Evolutionary conservation across 2,329 filamentous ascomycete genomes (phyloP).

Genomic region (Neurospora sp.): DNA sequence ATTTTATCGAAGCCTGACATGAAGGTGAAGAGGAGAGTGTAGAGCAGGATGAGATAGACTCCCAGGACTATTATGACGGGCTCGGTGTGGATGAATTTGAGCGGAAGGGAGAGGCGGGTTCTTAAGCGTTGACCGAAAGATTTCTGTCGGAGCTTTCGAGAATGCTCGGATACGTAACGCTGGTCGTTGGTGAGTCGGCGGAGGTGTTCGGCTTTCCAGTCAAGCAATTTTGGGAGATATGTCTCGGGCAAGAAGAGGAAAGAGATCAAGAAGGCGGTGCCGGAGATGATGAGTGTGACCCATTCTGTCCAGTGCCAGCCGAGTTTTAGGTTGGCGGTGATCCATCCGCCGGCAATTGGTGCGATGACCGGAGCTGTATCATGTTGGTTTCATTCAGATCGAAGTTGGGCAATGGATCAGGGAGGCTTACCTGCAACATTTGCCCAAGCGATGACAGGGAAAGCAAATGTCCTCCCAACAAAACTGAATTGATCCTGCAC

Average conservation of each 20-base stretch:
- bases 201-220: constrained; percentile 33
- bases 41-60: constrained; percentile 37
- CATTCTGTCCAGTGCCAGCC: constrained; percentile 39
- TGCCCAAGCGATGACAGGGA: constrained; percentile 38
- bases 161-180: constrained; percentile 36
- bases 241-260: constrained; percentile 40
- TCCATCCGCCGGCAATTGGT: constrained; percentile 35
- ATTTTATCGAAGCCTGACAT: constrained; percentile 42
- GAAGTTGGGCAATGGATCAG: background rate
- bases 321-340: constrained; percentile 26
- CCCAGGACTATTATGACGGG: constrained; percentile 37
- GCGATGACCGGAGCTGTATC: constrained; percentile 27
- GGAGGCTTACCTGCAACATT: constrained; percentile 25
- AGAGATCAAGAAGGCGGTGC: constrained; percentile 22
- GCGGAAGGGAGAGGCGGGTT: constrained; percentile 30
- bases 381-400: background rate
- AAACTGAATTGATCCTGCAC: constrained; percentile 37
- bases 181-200: constrained; percentile 31
- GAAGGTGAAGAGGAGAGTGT: constrained; percentile 34
- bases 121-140: constrained; percentile 26
- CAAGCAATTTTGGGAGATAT: constrained; percentile 34
- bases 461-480: constrained; percentile 37
- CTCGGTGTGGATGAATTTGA: constrained; percentile 31
- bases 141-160: constrained; percentile 22
- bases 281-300: constrained; percentile 30